These are phyloP conservation scores for Lablab purpureus DNA, from an alignment of 306 rosid genomes.

Conservation along the genomic window DNA sequence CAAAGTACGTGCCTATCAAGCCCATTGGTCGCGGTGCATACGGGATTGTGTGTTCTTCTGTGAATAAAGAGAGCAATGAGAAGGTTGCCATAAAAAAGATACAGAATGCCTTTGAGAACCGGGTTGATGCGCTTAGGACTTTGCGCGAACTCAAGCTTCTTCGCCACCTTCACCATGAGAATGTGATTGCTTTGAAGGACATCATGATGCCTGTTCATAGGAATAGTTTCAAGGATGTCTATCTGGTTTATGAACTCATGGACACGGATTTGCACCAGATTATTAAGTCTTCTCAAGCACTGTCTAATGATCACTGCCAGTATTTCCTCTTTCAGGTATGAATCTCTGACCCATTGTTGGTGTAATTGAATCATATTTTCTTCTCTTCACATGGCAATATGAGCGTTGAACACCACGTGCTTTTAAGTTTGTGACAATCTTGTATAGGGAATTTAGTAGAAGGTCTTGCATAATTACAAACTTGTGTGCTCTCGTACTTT, in stretches of 20 bases:
- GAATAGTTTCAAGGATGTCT: constrained; percentile 83
- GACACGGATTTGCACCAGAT: constrained; percentile 97
- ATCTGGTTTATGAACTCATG: constrained; percentile 94
- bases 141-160: constrained; percentile 89
- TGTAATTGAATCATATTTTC: not conserved
- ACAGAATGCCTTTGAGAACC: constrained; percentile 84
- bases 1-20: constrained; percentile 88
- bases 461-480: not conserved
- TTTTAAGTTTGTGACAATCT: constrained; percentile 27
- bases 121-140: constrained; percentile 84
- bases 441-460: not conserved
- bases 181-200: constrained; percentile 89
- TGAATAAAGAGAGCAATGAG: constrained; percentile 79
- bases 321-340: constrained; percentile 96
- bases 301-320: constrained; percentile 89
- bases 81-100: constrained; percentile 92
- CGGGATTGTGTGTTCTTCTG: constrained; percentile 91
- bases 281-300: constrained; percentile 84
- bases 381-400: too few relatives aligned
- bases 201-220: constrained; percentile 87
- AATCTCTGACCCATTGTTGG: not conserved
- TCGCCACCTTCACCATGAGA: constrained; percentile 82
- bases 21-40: constrained; percentile 95
- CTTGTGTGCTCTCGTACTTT: not conserved
- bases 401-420: too few relatives aligned